Evolutionary conservation across 345 rosid species (phyloP), one percentile per base, ranked within the genome.

Genomic region (Eucalyptus sp.): DNA sequence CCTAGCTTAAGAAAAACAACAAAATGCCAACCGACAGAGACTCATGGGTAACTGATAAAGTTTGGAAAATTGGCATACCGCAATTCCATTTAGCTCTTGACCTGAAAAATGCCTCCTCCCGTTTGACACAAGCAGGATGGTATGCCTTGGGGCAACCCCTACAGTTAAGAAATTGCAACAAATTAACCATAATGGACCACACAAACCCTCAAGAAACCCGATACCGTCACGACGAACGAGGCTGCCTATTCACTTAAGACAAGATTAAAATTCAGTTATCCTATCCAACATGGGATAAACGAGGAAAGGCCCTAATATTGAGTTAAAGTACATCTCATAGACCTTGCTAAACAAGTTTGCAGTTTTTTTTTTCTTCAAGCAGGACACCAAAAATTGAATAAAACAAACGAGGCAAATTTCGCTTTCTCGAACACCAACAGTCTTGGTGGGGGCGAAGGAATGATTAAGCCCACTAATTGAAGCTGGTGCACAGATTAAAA

Each of bases 141-240:
- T 98, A 98, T 13, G 99, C 99, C 95, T 98, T 98, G 37, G 99
- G 99, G 90, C 99, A 98, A 89, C 98, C 97, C 96, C 99, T 98
- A 87, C 41, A 76, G n/a, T 29, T 17, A 56, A 27, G 22, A 56
- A 44, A 27, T 76, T 41, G 48, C 48, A 89, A 80, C 58, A 48
- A 56, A 46, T 48, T 17, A 56, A 58, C 54, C 41, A 50, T 86
- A 86, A 27, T 41, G 37, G 16, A 37, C 68, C 88, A 62, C 44
- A 54, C 12, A 50, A 86, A 50, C 68, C 71, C 62, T 50, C 29
- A 9, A 54, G 13, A 33, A 10, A 29, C 41, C 43, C 1, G 22
- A 85, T 85, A 25, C 11, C 83, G 2, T 41, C 84, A 33, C 25
- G 25, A 33, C 13, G 44, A 10, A 20, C 25, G 13, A 41, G 48